Base-by-base conservation (phyloP, 805 yeast genomes). In the Yamadazyma sp. region DNA sequence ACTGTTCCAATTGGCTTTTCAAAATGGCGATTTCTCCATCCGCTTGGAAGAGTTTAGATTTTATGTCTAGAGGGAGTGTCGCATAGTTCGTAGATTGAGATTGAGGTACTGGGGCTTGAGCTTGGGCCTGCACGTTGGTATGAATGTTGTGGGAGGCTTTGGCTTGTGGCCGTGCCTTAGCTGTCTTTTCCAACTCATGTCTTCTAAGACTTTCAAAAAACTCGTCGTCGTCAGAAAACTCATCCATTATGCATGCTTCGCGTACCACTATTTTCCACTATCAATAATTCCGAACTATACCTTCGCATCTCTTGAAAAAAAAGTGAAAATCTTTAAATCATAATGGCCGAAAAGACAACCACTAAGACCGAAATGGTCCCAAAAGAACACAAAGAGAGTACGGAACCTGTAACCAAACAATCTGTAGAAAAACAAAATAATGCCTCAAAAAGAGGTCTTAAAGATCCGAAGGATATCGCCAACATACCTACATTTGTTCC, bases 21-120 rank as follows among this genome's bases (percentile, higher is more conserved):
- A 90, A 65, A 23, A 89, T 80, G 10, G 93, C 80, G 24, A 85
- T 80, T 52, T 90, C 96, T 2, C 97, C 97, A 38, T 75, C 76
- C 4, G 49, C 49, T 23, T 71, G 62, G 38, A 65, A 68, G n/a
- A 79, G 31, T 36, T 52, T 43, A 39, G 51, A 46, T 49, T 53
- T 53, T 38, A 57, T 33, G 43, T 57, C 46, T 37, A n/a, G 16
- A 8, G 43, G 43, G 6, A 42, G 13, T 17, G 12, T 26, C 10
- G 35, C 14, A 19, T n/a, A 26, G 6, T 5, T 13, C 9, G 14
- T 16, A 8, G 25, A 30, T 11, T 12, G 18, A 12, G 11, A 6
- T 11, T 21, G 5, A 16, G 22, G 21, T 28, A n/a, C 7, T 9
- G 19, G 32, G n/a, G 19, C 21, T 6, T 14, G 19, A 4, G 12